phyloP scores from a whole-genome alignment of 140 eudicot genomes.

The Anethum foeniculum region DNA sequence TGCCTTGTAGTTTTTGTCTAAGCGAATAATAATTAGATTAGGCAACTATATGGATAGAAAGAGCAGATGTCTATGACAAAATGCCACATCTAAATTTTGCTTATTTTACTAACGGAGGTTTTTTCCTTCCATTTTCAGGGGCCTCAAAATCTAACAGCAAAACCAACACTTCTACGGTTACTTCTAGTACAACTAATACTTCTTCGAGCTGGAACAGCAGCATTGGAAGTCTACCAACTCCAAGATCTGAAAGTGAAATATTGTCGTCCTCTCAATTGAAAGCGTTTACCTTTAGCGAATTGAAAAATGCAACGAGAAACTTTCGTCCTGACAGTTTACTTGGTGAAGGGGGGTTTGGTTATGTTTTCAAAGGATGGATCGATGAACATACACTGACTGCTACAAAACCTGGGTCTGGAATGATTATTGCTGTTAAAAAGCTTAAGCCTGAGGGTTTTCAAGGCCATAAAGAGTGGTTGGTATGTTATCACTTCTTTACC shows the following conservation, averaged over 20 bases:
- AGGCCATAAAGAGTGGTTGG: slow-evolving; percentile 99
- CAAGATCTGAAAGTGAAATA: slow-evolving; percentile 75
- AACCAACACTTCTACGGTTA: slow-evolving; percentile 43
- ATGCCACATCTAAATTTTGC: neutral
- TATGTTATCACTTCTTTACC: slow-evolving; percentile 19
- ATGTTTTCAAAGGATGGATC: slow-evolving; percentile 97
- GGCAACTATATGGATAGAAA: neutral
- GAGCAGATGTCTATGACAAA: neutral
- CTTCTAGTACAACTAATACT: slow-evolving; percentile 43
- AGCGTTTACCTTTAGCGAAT: slow-evolving; percentile 58
- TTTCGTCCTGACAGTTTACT: slow-evolving; percentile 83
- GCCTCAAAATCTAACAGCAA: slow-evolving; percentile 37
- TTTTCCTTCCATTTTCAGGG: slow-evolving; percentile 28
- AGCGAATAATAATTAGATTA: neutral
- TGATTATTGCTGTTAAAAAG: slow-evolving; percentile 86
- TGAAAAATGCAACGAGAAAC: slow-evolving; percentile 73
- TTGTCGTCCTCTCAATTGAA: slow-evolving; percentile 57
- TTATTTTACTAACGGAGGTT: neutral
- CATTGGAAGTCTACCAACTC: slow-evolving; percentile 51
- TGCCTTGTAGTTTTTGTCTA: neutral
- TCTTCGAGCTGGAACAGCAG: slow-evolving; percentile 49
- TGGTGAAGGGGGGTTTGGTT: slow-evolving; percentile 97
- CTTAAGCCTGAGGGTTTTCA: slow-evolving; percentile 95
- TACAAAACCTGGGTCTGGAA: slow-evolving; percentile 85
- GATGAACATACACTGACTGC: slow-evolving; percentile 67